A percentile compares a stretch with the other conserved stretches of the same genome.
Conservation (phyloP, 495 filamentous ascomycete species). For the Talaromyces ruber region DNA sequence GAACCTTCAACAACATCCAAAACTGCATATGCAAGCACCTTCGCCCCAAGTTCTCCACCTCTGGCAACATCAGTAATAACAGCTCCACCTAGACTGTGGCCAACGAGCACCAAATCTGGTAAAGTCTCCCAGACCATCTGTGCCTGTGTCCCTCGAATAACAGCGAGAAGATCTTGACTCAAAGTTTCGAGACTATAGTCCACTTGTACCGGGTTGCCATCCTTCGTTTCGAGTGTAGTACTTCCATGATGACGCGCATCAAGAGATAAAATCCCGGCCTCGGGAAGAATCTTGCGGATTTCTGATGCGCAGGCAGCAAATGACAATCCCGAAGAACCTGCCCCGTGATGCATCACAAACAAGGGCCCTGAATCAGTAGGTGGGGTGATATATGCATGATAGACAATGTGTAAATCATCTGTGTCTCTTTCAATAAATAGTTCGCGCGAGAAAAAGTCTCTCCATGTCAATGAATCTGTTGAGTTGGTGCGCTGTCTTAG, state of each 20-base stretch:
- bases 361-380: slow-evolving; percentile 56
- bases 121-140: slow-evolving; percentile 62
- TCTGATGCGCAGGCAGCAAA: slow-evolving; percentile 74
- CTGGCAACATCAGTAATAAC: slow-evolving; percentile 81
- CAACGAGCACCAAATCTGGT: slow-evolving; percentile 74
- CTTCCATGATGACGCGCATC: slow-evolving; percentile 85
- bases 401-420: slow-evolving; percentile 41
- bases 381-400: slow-evolving; percentile 78
- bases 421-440: slow-evolving; percentile 53
- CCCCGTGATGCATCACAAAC: slow-evolving; percentile 85
- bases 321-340: slow-evolving; percentile 79
- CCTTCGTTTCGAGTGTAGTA: slow-evolving; percentile 36
- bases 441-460: slow-evolving; percentile 80
- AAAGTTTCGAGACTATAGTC: slow-evolving; percentile 65
- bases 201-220: slow-evolving; percentile 24
- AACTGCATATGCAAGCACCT: slow-evolving; percentile 79
- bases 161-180: slow-evolving; percentile 60
- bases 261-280: slow-evolving; percentile 72
- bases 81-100: slow-evolving; percentile 94
- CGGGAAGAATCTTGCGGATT: slow-evolving; percentile 67
- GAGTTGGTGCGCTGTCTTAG: not conserved
- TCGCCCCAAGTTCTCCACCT: slow-evolving; percentile 50
- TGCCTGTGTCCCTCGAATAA: slow-evolving; percentile 53
- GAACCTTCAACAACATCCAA: slow-evolving; percentile 92
- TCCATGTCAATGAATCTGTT: slow-evolving; percentile 59